phyloP scores from a whole-genome alignment of 2,329 filamentous ascomycete species.

The Penicillium brevicompactum region DNA sequence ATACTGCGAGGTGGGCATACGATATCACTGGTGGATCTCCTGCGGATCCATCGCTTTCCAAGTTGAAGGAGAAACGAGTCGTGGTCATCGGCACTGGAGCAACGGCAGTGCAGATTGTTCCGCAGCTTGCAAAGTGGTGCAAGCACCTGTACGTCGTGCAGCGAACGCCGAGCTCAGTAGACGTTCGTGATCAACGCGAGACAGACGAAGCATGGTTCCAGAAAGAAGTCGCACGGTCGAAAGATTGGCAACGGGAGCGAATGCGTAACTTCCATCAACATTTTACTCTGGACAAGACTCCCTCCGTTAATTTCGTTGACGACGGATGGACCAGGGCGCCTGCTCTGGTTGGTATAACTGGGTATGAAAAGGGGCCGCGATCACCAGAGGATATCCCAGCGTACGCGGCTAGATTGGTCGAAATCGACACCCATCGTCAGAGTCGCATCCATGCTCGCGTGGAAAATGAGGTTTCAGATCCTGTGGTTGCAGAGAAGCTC shows the following conservation, averaged over 20 bases:
- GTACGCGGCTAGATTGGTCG: neutral
- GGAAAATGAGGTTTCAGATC: constrained; percentile 46
- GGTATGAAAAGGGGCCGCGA: constrained; percentile 5
- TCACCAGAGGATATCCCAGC: constrained; percentile 4
- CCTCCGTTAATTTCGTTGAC: constrained; percentile 6
- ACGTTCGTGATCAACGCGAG: constrained; percentile 3
- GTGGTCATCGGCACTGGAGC: constrained; percentile 49
- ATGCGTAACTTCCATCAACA: constrained; percentile 7
- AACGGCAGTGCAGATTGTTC: constrained; percentile 44
- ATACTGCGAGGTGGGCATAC: constrained; percentile 26
- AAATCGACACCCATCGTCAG: constrained; percentile 14
- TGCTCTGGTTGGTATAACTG: constrained; percentile 4
- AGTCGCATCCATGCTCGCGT: neutral
- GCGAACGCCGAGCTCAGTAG: constrained; percentile 31
- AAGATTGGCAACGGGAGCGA: constrained; percentile 12
- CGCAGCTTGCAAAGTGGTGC: constrained; percentile 37
- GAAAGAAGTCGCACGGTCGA: neutral
- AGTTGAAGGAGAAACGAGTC: constrained; percentile 36
- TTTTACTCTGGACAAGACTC: constrained; percentile 1
- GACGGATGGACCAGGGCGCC: constrained; percentile 8
- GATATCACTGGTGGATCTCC: constrained; percentile 3
- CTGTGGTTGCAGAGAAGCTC: constrained; percentile 52
- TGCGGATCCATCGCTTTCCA: constrained; percentile 5
- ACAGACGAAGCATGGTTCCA: constrained; percentile 6
- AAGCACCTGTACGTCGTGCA: constrained; percentile 42